phyloP scores from a whole-genome alignment of 1,284 basidiomycete genomes.

The Sanghuangporus sanghuang region DNA sequence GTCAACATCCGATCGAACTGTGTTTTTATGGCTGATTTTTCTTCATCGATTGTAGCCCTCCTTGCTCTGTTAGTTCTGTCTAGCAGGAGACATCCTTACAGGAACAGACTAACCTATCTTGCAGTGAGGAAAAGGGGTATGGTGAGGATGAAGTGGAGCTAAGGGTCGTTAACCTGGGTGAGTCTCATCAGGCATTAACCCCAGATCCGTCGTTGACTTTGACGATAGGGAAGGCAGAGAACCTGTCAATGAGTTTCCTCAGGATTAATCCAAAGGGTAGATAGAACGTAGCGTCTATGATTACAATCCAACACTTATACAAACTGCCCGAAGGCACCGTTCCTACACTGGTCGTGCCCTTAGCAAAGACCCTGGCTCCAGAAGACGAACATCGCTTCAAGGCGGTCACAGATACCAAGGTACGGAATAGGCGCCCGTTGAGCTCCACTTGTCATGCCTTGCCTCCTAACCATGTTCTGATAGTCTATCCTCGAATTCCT shows the following conservation, averaged over 20 bases:
- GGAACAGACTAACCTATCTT: conserved; percentile 16
- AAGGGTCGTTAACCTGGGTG: conserved; percentile 58
- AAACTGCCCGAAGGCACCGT: conserved; percentile 58
- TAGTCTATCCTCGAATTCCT: conserved; percentile 78
- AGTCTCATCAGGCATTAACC: conserved; percentile 18
- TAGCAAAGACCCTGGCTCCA: conserved; percentile 63
- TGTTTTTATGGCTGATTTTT: neutral
- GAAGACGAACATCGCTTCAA: conserved; percentile 80
- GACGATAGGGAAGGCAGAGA: conserved; percentile 56
- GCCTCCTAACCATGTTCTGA: neutral
- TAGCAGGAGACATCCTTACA: neutral
- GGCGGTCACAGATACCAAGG: conserved; percentile 72
- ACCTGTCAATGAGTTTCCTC: conserved; percentile 59
- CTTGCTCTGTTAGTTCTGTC: conserved; percentile 23
- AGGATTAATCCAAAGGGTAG: conserved; percentile 75
- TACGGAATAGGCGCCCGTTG: conserved; percentile 26
- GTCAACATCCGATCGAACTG: conserved; percentile 21
- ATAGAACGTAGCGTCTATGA: neutral
- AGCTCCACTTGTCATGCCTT: conserved; percentile 9
- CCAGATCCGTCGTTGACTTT: neutral
- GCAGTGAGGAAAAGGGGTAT: conserved; percentile 70
- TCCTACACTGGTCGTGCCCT: conserved; percentile 79
- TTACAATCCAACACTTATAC: neutral
- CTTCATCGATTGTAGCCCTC: conserved; percentile 17
- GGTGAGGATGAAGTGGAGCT: conserved; percentile 61